These are phyloP conservation scores for Fusarium algeriense DNA, from an alignment of 2,329 filamentous ascomycete species.

Conservation along the genomic window DNA sequence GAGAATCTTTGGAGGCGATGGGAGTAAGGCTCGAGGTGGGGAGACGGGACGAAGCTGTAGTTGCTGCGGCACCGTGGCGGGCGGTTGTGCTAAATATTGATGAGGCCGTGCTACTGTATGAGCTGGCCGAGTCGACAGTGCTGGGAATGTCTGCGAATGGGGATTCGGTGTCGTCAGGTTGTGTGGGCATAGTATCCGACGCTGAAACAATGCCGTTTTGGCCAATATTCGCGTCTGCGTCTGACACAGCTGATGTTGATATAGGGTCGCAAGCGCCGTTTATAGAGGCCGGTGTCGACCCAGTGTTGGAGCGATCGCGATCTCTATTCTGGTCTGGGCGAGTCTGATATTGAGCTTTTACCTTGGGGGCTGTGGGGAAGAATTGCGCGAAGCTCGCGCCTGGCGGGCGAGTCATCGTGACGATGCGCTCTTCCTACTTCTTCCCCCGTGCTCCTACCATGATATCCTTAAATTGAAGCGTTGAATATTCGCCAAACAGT, in stretches of 20 bases:
- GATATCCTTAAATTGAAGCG: conserved; percentile 59
- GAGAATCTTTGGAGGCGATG: conserved; percentile 65
- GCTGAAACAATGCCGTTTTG: conserved; percentile 35
- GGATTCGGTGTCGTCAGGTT: conserved; percentile 69
- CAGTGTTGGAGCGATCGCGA: conserved; percentile 49
- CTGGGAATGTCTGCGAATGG: conserved; percentile 75
- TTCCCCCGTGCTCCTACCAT: conserved; percentile 68
- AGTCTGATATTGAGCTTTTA: conserved; percentile 60
- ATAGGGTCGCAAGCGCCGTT: conserved; percentile 41
- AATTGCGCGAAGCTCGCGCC: conserved; percentile 86
- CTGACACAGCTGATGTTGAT: conserved; percentile 40
- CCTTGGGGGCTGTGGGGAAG: conserved; percentile 82
- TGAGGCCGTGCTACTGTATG: conserved; percentile 76
- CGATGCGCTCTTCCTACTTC: conserved; percentile 63
- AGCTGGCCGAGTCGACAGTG: conserved; percentile 78
- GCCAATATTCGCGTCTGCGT: conserved; percentile 44
- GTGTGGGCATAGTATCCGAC: conserved; percentile 47
- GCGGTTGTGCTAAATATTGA: conserved; percentile 74
- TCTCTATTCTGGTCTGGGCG: conserved; percentile 51
- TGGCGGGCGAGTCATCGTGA: conserved; percentile 83
- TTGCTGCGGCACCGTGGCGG: conserved; percentile 55
- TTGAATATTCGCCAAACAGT: conserved; percentile 17
- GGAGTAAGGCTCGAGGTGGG: conserved; percentile 62
- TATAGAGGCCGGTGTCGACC: conserved; percentile 29
- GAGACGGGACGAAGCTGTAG: conserved; percentile 56